These are phyloP conservation scores for Agroathelia rolfsii DNA, from an alignment of 1,284 basidiomycete genomes.

Conservation along the genomic window DNA sequence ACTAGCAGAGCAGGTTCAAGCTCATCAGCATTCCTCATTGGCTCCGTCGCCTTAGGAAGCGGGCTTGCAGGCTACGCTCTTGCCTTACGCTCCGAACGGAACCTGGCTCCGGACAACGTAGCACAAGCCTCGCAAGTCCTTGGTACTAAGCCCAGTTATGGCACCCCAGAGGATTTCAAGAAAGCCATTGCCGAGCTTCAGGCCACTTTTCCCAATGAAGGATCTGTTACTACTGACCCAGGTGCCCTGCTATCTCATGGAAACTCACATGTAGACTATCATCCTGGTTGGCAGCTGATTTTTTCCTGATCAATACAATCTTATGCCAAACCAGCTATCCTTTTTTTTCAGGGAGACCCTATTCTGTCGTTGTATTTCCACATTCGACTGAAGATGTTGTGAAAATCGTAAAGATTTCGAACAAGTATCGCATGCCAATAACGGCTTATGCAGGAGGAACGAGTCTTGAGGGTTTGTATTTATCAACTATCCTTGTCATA, in stretches of 20 bases:
- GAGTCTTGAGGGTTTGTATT: slow-evolving; percentile 58
- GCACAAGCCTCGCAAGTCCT: too few species aligned
- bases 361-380: slow-evolving; percentile 47
- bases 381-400: slow-evolving; percentile 59
- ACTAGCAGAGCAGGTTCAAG: too few species aligned
- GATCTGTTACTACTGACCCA: slow-evolving; percentile 41
- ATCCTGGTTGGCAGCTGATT: slow-evolving; percentile 33
- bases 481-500: slow-evolving; percentile 8
- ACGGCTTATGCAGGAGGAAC: slow-evolving; percentile 65
- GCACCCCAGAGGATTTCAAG: slow-evolving; percentile 40
- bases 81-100: too few species aligned
- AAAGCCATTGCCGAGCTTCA: slow-evolving; percentile 39
- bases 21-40: too few species aligned
- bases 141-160: too few species aligned
- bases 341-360: slow-evolving; percentile 25
- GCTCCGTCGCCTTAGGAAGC: too few species aligned
- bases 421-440: slow-evolving; percentile 61
- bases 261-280: slow-evolving; percentile 46
- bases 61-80: too few species aligned
- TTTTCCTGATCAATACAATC: not conserved
- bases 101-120: too few species aligned
- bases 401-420: slow-evolving; percentile 55
- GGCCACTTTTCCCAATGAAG: slow-evolving; percentile 24
- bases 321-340: not conserved
- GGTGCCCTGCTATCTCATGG: slow-evolving; percentile 49